Evolutionary conservation across 805 yeast species (phyloP).

Genomic region (Ogataea trehaloabstinens): DNA sequence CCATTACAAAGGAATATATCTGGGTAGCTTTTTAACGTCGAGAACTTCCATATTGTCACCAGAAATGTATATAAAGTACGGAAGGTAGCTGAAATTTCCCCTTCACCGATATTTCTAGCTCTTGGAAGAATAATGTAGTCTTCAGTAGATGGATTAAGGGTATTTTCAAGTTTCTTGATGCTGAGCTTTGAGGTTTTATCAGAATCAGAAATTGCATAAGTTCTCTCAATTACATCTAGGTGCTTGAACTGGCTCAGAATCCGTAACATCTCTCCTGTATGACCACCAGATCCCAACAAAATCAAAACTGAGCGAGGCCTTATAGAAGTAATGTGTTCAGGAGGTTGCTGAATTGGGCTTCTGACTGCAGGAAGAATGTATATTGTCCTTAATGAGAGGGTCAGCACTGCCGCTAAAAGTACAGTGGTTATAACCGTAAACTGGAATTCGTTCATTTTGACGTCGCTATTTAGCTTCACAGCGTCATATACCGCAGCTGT

Average conservation of each 20-base stretch:
- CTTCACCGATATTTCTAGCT: conserved; percentile 39
- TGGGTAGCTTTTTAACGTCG: conserved; percentile 17
- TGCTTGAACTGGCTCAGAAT: conserved; percentile 44
- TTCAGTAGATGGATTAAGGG: conserved; percentile 6
- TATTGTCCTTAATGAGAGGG: neutral
- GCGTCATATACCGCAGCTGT: no score
- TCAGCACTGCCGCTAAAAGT: neutral
- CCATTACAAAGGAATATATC: conserved; percentile 56
- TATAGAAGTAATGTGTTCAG: neutral
- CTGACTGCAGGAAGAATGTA: neutral
- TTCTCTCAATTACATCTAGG: conserved; percentile 21
- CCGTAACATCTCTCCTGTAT: conserved; percentile 92
- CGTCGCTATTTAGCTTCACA: no score
- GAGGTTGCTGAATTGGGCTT: neutral
- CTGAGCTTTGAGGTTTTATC: conserved; percentile 44
- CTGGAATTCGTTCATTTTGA: neutral
- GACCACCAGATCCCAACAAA: conserved; percentile 94
- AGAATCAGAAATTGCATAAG: conserved; percentile 40
- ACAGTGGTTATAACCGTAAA: neutral
- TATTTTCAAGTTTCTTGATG: conserved; percentile 37
- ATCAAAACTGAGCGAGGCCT: conserved; percentile 40
- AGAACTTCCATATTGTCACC: conserved; percentile 16
- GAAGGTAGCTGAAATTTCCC: conserved; percentile 26
- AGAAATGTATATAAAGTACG: conserved; percentile 34
- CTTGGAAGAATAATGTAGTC: conserved; percentile 29